Evolutionary conservation across 2,329 filamentous ascomycete species (phyloP), one percentile per base, ranked within the genome.

Genomic region (Pezicula neosporulosa): DNA sequence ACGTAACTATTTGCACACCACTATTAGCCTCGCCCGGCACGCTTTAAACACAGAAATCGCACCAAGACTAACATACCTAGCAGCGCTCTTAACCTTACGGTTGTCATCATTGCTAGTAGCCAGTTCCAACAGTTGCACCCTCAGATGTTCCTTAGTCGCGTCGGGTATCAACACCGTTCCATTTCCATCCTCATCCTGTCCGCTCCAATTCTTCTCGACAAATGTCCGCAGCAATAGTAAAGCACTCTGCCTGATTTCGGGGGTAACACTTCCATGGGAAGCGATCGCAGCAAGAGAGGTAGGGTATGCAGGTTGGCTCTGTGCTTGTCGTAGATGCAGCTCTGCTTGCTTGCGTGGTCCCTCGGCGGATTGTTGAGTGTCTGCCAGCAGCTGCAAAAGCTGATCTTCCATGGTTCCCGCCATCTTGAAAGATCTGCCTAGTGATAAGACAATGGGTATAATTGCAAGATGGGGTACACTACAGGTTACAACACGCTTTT

Each of bases 61-160:
- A 33, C 21, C 36, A 27, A 44, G 19, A 10, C 6, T 15, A 44
- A 60, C 84, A 60, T 85, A 90, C 77, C 91, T 95, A 47, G 93
- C 90, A n/a, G 88, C 85, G 50, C 86, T 82, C 75, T 94, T 94
- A 66, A 97, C 86, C 72, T 90, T 96, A 61, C 90, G 83, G 65
- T 96, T 89, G 35, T 80, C 74, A 28, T 83, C 82, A 51, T 88
- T 86, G 39, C 78, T 75, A 53, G 82, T 87, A 19, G 88, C 88
- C 50, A 97, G 77, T 56, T 90, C 84, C 47, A 99, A 79, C 57
- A 97, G 74, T 51, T 82, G 78, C 56, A 82, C 80, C 61, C 90
- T 85, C 56, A 97, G 77, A 64, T 86, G 80, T 35, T 79, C 77
- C 69, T 95, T 94, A 58, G 83, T 83, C 44, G 82, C 77, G 58